phyloP scores from a whole-genome alignment of 2,329 filamentous ascomycete species.

The Colletotrichum sojae region DNA sequence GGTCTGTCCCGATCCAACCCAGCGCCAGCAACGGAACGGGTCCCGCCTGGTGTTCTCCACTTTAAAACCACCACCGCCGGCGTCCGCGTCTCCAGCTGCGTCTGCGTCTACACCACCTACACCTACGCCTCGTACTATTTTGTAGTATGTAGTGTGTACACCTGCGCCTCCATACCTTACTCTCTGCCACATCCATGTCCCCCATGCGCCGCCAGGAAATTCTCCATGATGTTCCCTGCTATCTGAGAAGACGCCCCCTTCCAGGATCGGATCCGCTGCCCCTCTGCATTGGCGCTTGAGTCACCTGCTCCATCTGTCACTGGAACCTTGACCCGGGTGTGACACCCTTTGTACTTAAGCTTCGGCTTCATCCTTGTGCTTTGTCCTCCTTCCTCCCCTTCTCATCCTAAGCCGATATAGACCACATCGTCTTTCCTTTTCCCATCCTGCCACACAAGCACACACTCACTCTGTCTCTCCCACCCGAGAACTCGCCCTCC shows the following conservation, averaged over 20 bases:
- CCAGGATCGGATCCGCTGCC: constrained; percentile 35
- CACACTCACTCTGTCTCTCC: neutral
- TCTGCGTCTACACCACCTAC: constrained; percentile 1
- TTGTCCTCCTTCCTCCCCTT: constrained; percentile 29
- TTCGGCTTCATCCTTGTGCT: constrained; percentile 35
- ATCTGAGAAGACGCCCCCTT: constrained; percentile 37
- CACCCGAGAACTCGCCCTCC: neutral
- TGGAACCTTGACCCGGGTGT: constrained; percentile 32
- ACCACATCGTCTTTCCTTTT: constrained; percentile 10
- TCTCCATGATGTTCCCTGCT: constrained; percentile 36
- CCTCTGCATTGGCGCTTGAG: constrained; percentile 41
- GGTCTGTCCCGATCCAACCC: constrained; percentile 15
- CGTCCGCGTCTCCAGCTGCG: neutral
- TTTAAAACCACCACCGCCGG: neutral
- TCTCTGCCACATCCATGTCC: constrained; percentile 2
- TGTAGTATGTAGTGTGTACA: too few relatives aligned
- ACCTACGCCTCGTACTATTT: neutral
- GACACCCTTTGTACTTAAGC: constrained; percentile 39
- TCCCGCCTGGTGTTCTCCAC: too few relatives aligned
- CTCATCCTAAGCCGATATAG: constrained; percentile 31
- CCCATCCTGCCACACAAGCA: neutral
- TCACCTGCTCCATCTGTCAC: constrained; percentile 42
- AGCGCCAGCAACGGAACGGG: constrained; percentile 24
- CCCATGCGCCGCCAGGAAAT: constrained; percentile 8
- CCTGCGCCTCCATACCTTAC: neutral